These are phyloP conservation scores for Cyclocybe cylindracea DNA, from an alignment of 768 basidiomycete genomes.

Conservation along the genomic window DNA sequence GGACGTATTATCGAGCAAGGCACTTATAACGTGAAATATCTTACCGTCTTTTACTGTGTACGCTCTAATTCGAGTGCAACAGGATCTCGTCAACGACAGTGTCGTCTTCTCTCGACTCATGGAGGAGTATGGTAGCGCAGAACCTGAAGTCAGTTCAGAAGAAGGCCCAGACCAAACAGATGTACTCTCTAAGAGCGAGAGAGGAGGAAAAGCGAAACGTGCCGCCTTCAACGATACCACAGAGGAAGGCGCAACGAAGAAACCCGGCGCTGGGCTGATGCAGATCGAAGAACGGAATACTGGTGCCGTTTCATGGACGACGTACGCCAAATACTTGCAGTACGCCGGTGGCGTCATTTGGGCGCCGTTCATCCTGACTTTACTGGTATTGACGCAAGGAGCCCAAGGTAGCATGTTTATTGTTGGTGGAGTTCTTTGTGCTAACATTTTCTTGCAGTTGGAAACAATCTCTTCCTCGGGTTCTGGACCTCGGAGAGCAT, in stretches of 20 bases:
- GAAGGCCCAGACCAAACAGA: constrained; percentile 2
- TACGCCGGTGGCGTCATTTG: constrained; percentile 50
- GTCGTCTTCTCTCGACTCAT: constrained; percentile 52
- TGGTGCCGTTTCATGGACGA: constrained; percentile 51
- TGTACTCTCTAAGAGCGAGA: constrained; percentile 3
- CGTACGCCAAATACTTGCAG: constrained; percentile 49
- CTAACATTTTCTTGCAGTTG: constrained; percentile 40
- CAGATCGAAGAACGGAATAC: constrained; percentile 60
- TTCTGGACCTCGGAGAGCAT: constrained; percentile 67
- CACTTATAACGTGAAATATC: constrained; percentile 40
- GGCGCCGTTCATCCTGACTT: constrained; percentile 43
- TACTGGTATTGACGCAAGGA: constrained; percentile 49
- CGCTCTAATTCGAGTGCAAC: constrained; percentile 1
- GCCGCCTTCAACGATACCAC: constrained; percentile 3
- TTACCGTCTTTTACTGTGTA: background rate
- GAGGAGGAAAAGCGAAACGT: constrained; percentile 10
- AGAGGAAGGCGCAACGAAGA: constrained; percentile 22
- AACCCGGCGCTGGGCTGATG: constrained; percentile 38
- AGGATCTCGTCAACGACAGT: constrained; percentile 48
- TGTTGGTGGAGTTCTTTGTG: constrained; percentile 33
- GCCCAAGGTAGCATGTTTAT: constrained; percentile 43
- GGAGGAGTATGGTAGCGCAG: constrained; percentile 53
- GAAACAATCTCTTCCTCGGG: constrained; percentile 68
- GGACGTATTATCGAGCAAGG: constrained; percentile 64
- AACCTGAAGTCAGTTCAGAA: constrained; percentile 14